A percentile compares a stretch with the other conserved stretches of the same genome.
phyloP scores from a whole-genome alignment of 169 alveolate genomes.

The Plasmodium adleri region DNA sequence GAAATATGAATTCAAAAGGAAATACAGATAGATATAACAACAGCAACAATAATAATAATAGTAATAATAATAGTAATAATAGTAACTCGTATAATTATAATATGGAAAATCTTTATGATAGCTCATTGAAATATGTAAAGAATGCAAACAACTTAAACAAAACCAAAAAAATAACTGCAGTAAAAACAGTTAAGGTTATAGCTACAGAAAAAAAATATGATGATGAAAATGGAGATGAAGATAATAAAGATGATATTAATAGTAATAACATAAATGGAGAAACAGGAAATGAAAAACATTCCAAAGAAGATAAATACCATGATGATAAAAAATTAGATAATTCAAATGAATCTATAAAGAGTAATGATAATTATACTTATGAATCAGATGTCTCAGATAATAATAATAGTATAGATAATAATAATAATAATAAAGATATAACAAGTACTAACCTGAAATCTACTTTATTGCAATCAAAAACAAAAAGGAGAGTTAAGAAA shows the following conservation, averaged over 20 bases:
- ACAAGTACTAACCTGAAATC: conserved; percentile 74
- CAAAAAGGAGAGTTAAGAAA: conserved; percentile 58
- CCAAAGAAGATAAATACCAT: conserved; percentile 18
- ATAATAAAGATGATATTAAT: conserved; percentile 29
- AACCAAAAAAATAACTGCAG: conserved; percentile 33
- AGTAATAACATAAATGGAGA: conserved; percentile 23
- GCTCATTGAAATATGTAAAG: conserved; percentile 63
- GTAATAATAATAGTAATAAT: not conserved
- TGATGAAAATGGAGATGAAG: conserved; percentile 20
- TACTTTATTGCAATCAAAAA: conserved; percentile 38
- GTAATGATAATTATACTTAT: conserved; percentile 19
- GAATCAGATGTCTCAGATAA: conserved; percentile 27
- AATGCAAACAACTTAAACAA: conserved; percentile 54
- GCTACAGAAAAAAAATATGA: conserved; percentile 69
- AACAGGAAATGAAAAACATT: conserved; percentile 14
- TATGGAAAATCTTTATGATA: conserved; percentile 68
- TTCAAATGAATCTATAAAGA: conserved; percentile 11
- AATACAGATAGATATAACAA: not conserved
- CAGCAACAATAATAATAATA: not conserved
- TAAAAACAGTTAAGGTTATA: conserved; percentile 71
- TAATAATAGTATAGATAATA: conserved; percentile 42
- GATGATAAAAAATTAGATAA: conserved; percentile 38
- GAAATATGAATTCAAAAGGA: not conserved
- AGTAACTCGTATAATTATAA: conserved; percentile 39
- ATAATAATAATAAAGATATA: conserved; percentile 63